Conservation (phyloP, 805 yeast species). For the Ogataea populi-albae region DNA sequence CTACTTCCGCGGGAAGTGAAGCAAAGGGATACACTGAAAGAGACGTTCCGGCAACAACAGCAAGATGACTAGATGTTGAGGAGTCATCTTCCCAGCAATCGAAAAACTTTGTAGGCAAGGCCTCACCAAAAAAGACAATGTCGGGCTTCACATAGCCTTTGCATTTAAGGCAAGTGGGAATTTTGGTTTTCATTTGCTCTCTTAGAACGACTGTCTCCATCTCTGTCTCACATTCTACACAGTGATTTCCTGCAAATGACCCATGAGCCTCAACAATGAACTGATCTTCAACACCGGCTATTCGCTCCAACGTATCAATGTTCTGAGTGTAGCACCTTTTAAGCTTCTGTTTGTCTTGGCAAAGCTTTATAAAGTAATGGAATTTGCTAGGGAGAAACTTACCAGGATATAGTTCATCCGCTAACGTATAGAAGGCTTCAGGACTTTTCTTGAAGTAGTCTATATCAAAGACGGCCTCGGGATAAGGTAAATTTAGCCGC, state of each 20-base stretch:
- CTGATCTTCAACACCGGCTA: constrained; percentile 70
- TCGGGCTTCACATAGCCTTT: constrained; percentile 84
- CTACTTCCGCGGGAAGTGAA: constrained; percentile 66
- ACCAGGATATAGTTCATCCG: constrained; percentile 86
- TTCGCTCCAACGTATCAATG: constrained; percentile 85
- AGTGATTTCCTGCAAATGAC: constrained; percentile 80
- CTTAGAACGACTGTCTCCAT: constrained; percentile 50
- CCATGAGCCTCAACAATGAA: constrained; percentile 91
- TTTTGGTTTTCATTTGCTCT: constrained; percentile 32
- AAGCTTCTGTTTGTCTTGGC: constrained; percentile 62
- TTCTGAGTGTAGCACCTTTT: constrained; percentile 85
- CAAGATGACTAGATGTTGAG: constrained; percentile 53
- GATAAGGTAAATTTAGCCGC: constrained; percentile 74
- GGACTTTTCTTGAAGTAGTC: constrained; percentile 76
- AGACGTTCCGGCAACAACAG: constrained; percentile 91
- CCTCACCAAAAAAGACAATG: constrained; percentile 93
- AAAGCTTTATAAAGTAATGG: constrained; percentile 66
- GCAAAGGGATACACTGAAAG: constrained; percentile 91
- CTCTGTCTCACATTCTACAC: constrained; percentile 66
- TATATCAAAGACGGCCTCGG: constrained; percentile 94
- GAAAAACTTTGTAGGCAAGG: constrained; percentile 69
- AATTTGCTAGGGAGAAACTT: constrained; percentile 79
- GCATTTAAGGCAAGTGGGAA: constrained; percentile 62
- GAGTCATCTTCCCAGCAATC: constrained; percentile 60
- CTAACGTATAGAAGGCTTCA: constrained; percentile 78